Conservation (phyloP, 2,329 filamentous ascomycete species). For the Teratosphaeria nubilosa region DNA sequence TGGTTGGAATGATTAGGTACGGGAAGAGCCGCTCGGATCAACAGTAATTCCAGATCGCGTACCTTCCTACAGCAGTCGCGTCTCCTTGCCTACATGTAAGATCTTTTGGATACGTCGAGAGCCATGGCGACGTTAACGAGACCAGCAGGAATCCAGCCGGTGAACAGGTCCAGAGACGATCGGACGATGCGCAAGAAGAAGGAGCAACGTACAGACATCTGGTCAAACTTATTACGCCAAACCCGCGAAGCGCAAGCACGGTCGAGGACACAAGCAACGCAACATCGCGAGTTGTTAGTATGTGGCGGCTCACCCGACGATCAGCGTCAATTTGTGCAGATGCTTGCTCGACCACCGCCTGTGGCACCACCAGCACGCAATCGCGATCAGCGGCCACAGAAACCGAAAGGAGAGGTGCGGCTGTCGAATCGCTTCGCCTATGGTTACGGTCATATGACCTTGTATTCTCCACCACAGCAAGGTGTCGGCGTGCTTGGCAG, state of each 20-base stretch:
- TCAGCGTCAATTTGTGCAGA: slow-evolving; percentile 19
- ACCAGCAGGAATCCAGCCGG: background rate
- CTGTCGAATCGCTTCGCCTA: slow-evolving; percentile 26
- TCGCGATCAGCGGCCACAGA: slow-evolving; percentile 14
- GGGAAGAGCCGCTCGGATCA: background rate
- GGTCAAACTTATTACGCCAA: slow-evolving; percentile 24
- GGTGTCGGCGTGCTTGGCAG: slow-evolving; percentile 17
- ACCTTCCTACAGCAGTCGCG: background rate
- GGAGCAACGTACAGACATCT: slow-evolving; percentile 24
- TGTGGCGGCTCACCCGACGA: slow-evolving; percentile 24
- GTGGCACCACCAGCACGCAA: slow-evolving; percentile 14
- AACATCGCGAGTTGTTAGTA: slow-evolving; percentile 20
- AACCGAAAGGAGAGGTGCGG: slow-evolving; percentile 19
- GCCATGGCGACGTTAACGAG: background rate
- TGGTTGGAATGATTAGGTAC: background rate
- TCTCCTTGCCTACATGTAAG: background rate
- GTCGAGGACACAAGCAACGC: slow-evolving; percentile 21
- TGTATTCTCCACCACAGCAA: slow-evolving; percentile 21
- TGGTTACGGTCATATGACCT: slow-evolving; percentile 25
- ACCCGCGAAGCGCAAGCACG: slow-evolving; percentile 27
- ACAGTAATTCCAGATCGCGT: background rate
- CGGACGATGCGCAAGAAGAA: slow-evolving; percentile 9
- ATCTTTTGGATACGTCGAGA: background rate
- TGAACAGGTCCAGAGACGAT: background rate
- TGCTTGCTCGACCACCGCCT: slow-evolving; percentile 19